phyloP scores from a whole-genome alignment of 2,329 filamentous ascomycete species.

The Aureobasidium namibiae region DNA sequence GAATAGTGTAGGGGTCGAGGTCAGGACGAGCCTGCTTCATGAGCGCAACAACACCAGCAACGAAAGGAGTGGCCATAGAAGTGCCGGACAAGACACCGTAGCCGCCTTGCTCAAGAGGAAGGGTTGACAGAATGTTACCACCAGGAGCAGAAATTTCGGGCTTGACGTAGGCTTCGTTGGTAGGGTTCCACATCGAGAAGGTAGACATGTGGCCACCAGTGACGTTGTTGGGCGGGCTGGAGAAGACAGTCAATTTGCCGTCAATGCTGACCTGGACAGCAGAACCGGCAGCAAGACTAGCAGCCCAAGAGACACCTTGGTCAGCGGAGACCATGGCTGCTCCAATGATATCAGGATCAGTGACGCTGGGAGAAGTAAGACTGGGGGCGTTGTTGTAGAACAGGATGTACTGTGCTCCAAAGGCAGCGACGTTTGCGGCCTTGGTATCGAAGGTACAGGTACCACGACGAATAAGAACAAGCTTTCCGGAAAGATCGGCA shows the following conservation, averaged over 20 bases:
- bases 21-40: slow-evolving; percentile 24
- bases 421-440: slow-evolving; percentile 43
- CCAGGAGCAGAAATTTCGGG: slow-evolving; percentile 50
- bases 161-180: slow-evolving; percentile 50
- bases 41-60: slow-evolving; percentile 39
- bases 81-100: slow-evolving; percentile 49
- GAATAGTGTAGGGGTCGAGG: slow-evolving; percentile 21
- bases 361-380: neutral
- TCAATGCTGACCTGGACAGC: slow-evolving; percentile 19
- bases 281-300: slow-evolving; percentile 15
- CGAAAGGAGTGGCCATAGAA: slow-evolving; percentile 53
- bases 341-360: slow-evolving; percentile 14
- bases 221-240: slow-evolving; percentile 16
- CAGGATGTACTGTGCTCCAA: slow-evolving; percentile 53
- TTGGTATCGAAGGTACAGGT: slow-evolving; percentile 50
- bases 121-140: slow-evolving; percentile 52
- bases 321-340: slow-evolving; percentile 22
- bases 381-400: slow-evolving; percentile 46
- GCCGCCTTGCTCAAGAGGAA: slow-evolving; percentile 31
- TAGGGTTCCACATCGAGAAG: slow-evolving; percentile 54
- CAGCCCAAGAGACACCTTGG: slow-evolving; percentile 18
- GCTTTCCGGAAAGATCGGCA: slow-evolving; percentile 48
- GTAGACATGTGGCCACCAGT: slow-evolving; percentile 45
- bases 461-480: slow-evolving; percentile 54
- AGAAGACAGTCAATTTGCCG: slow-evolving; percentile 14